Evolutionary conservation across 805 yeast species (phyloP).

Genomic region (Candida anglica): DNA sequence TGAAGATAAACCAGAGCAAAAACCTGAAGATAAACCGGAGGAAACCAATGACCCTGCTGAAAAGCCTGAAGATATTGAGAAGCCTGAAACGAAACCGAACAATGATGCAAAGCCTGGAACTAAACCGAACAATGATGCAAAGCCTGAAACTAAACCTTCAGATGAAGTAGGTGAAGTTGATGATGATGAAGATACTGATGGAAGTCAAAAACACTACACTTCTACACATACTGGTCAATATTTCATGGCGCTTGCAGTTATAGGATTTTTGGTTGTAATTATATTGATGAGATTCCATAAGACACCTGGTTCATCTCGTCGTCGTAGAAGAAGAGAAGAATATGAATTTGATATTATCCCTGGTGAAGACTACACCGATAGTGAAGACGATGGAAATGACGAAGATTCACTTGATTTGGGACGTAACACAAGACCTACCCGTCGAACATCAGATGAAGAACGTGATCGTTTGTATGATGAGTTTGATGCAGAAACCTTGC

Average conservation of each 20-base stretch:
- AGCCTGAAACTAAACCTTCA: neutral
- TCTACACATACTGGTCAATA: conserved; percentile 55
- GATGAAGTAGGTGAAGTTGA: conserved; percentile 9
- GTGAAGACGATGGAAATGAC: conserved; percentile 27
- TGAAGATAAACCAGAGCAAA: conserved; percentile 11
- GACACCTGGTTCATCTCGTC: conserved; percentile 36
- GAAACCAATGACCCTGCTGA: neutral
- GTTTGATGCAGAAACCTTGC: conserved; percentile 33
- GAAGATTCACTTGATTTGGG: conserved; percentile 34
- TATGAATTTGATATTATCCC: conserved; percentile 77
- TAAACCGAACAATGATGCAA: neutral
- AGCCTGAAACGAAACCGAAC: neutral
- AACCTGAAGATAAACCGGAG: neutral
- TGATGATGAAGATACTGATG: conserved; percentile 37
- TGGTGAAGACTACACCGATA: conserved; percentile 51
- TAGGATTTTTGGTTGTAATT: conserved; percentile 53
- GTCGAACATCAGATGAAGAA: conserved; percentile 26
- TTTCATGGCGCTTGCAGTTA: conserved; percentile 52
- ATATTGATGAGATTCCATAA: conserved; percentile 42
- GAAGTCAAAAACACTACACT: conserved; percentile 30
- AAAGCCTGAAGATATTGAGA: neutral
- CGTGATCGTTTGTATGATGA: conserved; percentile 39
- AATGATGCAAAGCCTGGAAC: neutral
- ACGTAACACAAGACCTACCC: conserved; percentile 9
- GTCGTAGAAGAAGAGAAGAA: conserved; percentile 63